Evolutionary conservation across 2,329 filamentous ascomycete genomes (phyloP).

Genomic region (Fusarium xyrophilum): DNA sequence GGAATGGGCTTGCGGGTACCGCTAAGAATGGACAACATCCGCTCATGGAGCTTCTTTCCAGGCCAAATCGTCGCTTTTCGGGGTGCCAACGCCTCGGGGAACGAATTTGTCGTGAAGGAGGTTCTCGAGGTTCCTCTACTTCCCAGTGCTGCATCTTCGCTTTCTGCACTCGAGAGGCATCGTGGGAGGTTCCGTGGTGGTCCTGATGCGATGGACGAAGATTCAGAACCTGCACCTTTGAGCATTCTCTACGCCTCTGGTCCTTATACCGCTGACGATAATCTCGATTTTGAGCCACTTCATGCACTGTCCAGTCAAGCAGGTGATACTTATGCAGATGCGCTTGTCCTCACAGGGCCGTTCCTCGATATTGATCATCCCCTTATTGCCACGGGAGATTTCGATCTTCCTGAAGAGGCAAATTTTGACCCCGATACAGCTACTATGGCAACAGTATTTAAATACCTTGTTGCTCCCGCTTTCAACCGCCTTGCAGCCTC

Average conservation of each 20-base stretch:
- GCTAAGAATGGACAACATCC: conserved; percentile 74
- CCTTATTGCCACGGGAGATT: conserved; percentile 79
- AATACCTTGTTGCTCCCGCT: conserved; percentile 75
- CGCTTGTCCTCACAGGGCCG: conserved; percentile 80
- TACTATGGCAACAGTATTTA: conserved; percentile 84
- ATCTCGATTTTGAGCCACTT: conserved; percentile 87
- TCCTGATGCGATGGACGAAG: conserved; percentile 66
- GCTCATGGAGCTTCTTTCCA: conserved; percentile 84
- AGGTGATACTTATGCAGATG: conserved; percentile 76
- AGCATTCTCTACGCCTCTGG: conserved; percentile 81
- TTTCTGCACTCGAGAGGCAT: conserved; percentile 69
- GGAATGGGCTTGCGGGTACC: conserved; percentile 85
- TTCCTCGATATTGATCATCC: conserved; percentile 95
- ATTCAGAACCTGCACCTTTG: conserved; percentile 66
- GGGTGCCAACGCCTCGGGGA: conserved; percentile 86
- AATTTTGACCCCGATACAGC: conserved; percentile 76
- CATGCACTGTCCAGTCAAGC: conserved; percentile 82
- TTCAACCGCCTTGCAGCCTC: conserved; percentile 73
- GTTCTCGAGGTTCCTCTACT: conserved; percentile 77
- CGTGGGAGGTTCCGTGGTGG: conserved; percentile 72
- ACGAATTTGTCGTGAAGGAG: conserved; percentile 81
- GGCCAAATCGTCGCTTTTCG: conserved; percentile 89
- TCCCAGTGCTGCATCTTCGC: conserved; percentile 74
- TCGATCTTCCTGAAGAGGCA: conserved; percentile 74
- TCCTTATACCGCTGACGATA: conserved; percentile 91